phyloP scores from a whole-genome alignment of 306 rosid species.

The Acacia crassicarpa region DNA sequence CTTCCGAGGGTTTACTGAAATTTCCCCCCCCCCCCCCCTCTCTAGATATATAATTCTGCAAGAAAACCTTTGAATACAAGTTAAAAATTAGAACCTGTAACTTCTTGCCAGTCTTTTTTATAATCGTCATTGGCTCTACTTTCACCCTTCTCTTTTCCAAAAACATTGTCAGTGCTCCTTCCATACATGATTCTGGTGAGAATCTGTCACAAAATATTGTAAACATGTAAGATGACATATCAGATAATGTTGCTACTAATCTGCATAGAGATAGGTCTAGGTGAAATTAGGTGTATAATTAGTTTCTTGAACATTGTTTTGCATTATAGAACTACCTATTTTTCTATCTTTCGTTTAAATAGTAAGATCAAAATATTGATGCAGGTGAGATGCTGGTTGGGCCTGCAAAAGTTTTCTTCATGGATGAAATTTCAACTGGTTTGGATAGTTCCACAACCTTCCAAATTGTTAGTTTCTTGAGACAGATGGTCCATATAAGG shows the following conservation, averaged over 20 bases:
- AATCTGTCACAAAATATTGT: neutral
- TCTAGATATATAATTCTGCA: neutral
- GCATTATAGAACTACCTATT: neutral
- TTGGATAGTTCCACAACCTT: slow-evolving; percentile 79
- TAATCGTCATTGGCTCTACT: neutral
- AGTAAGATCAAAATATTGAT: slow-evolving; percentile 18
- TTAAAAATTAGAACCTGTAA: neutral
- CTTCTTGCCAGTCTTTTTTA: neutral
- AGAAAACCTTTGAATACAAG: neutral
- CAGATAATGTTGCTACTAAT: neutral
- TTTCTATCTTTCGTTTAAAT: neutral
- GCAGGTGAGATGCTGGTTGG: slow-evolving; percentile 84
- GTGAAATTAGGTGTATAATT: neutral
- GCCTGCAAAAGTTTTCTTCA: slow-evolving; percentile 70
- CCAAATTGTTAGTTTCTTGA: slow-evolving; percentile 66
- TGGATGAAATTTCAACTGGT: slow-evolving; percentile 85
- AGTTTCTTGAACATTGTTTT: neutral
- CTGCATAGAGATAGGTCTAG: neutral
- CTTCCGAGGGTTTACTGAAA: no score
- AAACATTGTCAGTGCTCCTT: neutral
- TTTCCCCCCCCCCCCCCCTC: no score
- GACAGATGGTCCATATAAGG: slow-evolving; percentile 64
- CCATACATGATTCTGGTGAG: neutral
- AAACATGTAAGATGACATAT: neutral
- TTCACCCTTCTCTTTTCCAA: neutral